Evolutionary conservation across 805 yeast species (phyloP), one percentile per base, ranked within the genome.

Genomic region (Metschnikowia borealis): DNA sequence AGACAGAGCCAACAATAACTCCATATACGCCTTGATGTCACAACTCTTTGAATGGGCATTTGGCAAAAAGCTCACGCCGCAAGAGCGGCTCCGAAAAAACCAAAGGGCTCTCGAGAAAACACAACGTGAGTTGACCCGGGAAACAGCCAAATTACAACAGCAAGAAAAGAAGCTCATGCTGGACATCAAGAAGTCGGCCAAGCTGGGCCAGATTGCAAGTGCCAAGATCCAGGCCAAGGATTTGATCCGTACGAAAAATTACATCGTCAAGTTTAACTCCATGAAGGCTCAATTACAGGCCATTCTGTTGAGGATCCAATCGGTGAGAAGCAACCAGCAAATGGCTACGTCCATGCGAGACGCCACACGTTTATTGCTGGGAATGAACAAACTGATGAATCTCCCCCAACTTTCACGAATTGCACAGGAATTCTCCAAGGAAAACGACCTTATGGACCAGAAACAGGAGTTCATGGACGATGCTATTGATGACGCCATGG

Each of bases 391-490:
- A 61, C 82, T 82, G 50, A 87, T 94, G 95, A 94, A 95, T 63
- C 70, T 94, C 54, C 97, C 96, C 1, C 95, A 88, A 58, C 72
- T 94, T 53, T 85, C 89, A 50, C 80, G 85, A 54, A 94, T 94
- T 18, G 89, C 97, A 2, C 91, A 89, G 87, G 98, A 94, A 61
- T 94, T 94, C 67, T 96, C 94, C 62, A 83, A 82, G 61, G 96
- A 92, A 63, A 89, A 87, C 68, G 99, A 95, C 64, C 73, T 95
- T 60, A 94, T 94, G 98, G 97, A 92, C 67, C 99, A 94, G 71
- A 85, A 96, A 62, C 98, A 95, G 68, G 99, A 95, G 66, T 89
- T 95, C 82, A 94, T 94, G 87, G 99, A 94, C 65, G 99, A 94
- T 65, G 95, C 97, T 17, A 85, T 94, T 60, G 99, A 94, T 64